Conservation (phyloP, 352 stramenopile species). For the Phytopythium boreale region DNA sequence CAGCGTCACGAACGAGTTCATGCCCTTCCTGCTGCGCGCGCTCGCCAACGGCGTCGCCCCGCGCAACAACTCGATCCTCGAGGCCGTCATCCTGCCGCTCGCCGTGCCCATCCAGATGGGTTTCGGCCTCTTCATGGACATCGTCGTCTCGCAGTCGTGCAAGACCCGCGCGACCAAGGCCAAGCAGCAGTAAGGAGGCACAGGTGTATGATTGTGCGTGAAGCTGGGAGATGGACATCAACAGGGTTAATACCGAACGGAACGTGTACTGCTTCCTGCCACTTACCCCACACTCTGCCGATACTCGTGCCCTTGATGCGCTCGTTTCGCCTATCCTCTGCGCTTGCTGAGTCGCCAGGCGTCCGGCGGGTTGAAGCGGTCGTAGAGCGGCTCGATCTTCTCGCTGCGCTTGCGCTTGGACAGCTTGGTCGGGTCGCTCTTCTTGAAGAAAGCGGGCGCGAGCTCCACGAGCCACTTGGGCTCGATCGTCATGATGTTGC, state of each 20-base stretch:
- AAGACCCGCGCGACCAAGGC: slow-evolving; percentile 51
- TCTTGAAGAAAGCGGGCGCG: slow-evolving; percentile 95
- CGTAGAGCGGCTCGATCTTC: slow-evolving; percentile 99
- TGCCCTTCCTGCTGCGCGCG: slow-evolving; percentile 69
- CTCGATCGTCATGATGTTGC: slow-evolving; percentile 99
- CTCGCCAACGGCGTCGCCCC: slow-evolving; percentile 74
- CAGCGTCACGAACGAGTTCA: slow-evolving; percentile 77
- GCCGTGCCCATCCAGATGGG: slow-evolving; percentile 63
- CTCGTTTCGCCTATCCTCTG: slow-evolving; percentile 68
- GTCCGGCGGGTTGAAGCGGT: slow-evolving; percentile 97
- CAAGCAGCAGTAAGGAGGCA: slow-evolving; percentile 43
- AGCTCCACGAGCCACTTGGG: slow-evolving; percentile 99
- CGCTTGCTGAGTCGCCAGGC: slow-evolving; percentile 96
- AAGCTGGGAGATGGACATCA: not conserved
- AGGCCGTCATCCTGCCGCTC: slow-evolving; percentile 64
- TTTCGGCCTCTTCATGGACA: slow-evolving; percentile 83
- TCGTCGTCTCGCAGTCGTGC: slow-evolving; percentile 54
- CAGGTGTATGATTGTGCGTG: not conserved
- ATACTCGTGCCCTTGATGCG: not conserved
- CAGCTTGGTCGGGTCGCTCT: slow-evolving; percentile 97
- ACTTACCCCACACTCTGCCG: not conserved
- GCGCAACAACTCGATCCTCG: slow-evolving; percentile 69
- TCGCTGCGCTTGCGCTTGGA: slow-evolving; percentile 98
- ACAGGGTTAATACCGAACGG: not conserved
- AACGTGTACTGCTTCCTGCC: slow-evolving; percentile 9